phyloP scores from a whole-genome alignment of 345 rosid genomes.

The Brassica juncea region DNA sequence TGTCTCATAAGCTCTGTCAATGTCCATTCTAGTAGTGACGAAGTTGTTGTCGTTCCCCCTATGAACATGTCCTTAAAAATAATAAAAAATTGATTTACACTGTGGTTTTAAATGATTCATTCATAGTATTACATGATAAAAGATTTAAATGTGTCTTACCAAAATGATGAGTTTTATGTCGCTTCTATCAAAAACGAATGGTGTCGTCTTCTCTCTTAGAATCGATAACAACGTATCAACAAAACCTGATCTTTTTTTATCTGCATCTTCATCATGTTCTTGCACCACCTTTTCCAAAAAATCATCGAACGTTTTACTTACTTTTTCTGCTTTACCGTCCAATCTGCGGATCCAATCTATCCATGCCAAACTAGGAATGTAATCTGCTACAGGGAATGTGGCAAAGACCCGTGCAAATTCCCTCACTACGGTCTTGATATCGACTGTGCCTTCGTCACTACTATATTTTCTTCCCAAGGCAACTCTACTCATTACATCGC shows the following conservation, averaged over 20 bases:
- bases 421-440: background rate
- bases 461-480: slow-evolving; percentile 5
- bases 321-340: background rate
- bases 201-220: background rate
- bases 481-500: slow-evolving; percentile 2
- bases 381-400: background rate
- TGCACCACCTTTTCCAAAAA: background rate
- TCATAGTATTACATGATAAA: background rate
- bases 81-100: background rate
- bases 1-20: slow-evolving; percentile 5
- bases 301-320: background rate
- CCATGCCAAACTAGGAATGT: slow-evolving; percentile 6
- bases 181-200: background rate
- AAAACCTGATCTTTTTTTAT: background rate
- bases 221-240: background rate
- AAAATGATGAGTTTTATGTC: background rate
- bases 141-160: background rate
- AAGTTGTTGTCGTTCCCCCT: background rate
- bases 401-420: background rate
- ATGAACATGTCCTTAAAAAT: background rate
- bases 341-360: background rate
- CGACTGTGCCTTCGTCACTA: background rate
- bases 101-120: background rate
- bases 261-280: background rate
- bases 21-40: background rate